phyloP scores from a whole-genome alignment of 225 moss, liverwort and hornwort species.

The Asterella californica region DNA sequence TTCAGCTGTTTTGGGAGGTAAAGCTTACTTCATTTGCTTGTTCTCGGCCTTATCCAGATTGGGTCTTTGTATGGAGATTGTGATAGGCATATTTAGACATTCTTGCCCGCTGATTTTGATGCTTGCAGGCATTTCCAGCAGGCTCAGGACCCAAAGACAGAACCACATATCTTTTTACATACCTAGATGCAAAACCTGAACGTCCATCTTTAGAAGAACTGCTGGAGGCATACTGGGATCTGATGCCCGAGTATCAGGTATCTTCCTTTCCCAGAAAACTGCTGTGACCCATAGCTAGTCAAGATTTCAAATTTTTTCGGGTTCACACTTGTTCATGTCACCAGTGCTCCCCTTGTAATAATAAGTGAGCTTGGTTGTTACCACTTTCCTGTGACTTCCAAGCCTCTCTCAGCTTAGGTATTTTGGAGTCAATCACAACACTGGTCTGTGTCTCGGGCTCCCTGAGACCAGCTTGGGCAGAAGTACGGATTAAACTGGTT shows the following conservation, averaged over 20 bases:
- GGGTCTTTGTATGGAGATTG: background rate
- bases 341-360: background rate
- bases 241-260: conserved; percentile 93
- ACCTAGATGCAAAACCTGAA: conserved; percentile 74
- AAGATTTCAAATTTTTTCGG: no score
- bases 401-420: background rate
- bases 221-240: conserved; percentile 89
- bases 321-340: background rate
- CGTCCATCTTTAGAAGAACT: conserved; percentile 85
- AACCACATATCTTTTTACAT: conserved; percentile 83
- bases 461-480: background rate
- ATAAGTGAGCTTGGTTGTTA: background rate
- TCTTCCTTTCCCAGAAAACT: background rate
- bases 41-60: background rate
- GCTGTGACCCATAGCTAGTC: background rate
- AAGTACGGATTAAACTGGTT: background rate
- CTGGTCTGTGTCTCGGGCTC: background rate
- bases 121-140: conserved; percentile 85
- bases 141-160: conserved; percentile 83
- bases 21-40: background rate
- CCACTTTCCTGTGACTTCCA: background rate
- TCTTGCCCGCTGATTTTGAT: background rate
- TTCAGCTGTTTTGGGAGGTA: conserved; percentile 98
- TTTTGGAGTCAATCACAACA: background rate
- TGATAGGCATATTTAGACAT: background rate